Base-by-base conservation (phyloP, 1,284 basidiomycete species). In the Ustilago loliicola region DNA sequence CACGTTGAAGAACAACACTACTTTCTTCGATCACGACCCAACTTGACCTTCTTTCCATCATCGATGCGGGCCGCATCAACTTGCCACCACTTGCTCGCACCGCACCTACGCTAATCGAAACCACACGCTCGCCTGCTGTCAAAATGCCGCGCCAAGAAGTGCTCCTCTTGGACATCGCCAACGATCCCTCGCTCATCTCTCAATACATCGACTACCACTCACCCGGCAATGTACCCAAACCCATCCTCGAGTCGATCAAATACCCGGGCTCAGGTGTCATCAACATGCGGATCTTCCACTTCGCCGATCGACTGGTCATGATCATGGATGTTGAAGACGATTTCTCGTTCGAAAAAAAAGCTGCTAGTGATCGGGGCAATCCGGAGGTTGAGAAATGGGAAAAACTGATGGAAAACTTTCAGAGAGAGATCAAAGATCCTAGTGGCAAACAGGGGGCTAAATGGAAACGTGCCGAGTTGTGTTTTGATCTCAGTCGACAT, bases 201-300 rank as follows among this genome's bases (percentile, higher is more conserved):
- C 62, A 70, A n/a, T 75, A 75, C 61, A 61, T 75, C 57, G 72
- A 75, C 53, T 50, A 75, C 56, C 72, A 75, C 21, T 34, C 66
- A 1, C 66, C 67, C 3, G 72, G 72, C 60, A 75, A 75, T 56
- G 64, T 75, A 0, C 72, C 72, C 0, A 32, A 25, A 17, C 13
- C 72, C 21, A 61, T 75, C 42, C 42, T 75, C 56, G 72, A 69
- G 3, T 75, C 72, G 47, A 75, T 75, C 53, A 54, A 58, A 15
- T 66, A 59, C 30, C 56, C 64, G 11, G 71, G 71, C 2, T 66
- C 66, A 5, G 72, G 72, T 2, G 61, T 75, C 10, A 52, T 70
- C 55, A 75, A 70, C 45, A 75, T 75, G 72, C 66, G 72, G 23
- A 75, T 75, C 51, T 75, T 66, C 48, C 54, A 70, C 50, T 75